Percentiles rank a stretch among this genome's conserved stretches.
Evolutionary conservation across 768 basidiomycete species (phyloP).

Genomic region (Kwoniella dendrophila): DNA sequence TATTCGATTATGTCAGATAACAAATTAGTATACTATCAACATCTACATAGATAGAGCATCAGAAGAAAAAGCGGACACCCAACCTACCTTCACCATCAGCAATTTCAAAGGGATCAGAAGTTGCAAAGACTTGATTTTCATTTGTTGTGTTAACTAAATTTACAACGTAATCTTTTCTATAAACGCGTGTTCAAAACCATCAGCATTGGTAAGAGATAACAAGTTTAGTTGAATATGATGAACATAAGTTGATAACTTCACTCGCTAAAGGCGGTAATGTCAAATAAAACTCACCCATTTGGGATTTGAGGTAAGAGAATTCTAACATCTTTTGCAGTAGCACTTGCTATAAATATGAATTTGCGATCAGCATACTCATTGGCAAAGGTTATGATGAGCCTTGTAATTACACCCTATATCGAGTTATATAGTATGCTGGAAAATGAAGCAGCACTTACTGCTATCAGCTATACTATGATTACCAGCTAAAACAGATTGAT

Average conservation of each 20-base stretch:
- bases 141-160: slow-evolving; percentile 45
- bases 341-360: slow-evolving; percentile 32
- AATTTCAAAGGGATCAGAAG: slow-evolving; percentile 38
- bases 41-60: not conserved
- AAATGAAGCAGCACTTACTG: slow-evolving; percentile 32
- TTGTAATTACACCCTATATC: too few species aligned
- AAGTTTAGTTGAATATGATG: too few species aligned
- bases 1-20: too few species aligned
- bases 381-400: not conserved
- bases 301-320: slow-evolving; percentile 38
- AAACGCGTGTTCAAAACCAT: not conserved
- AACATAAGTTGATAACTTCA: too few species aligned
- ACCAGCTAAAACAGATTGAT: slow-evolving; percentile 29
- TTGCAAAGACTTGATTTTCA: slow-evolving; percentile 39
- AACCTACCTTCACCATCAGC: slow-evolving; percentile 38
- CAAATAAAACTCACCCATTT: slow-evolving; percentile 21
- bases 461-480: slow-evolving; percentile 44
- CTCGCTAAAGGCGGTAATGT: too few species aligned
- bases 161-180: slow-evolving; percentile 39
- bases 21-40: not conserved
- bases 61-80: not conserved
- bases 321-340: slow-evolving; percentile 35
- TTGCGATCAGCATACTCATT: not conserved
- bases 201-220: not conserved
- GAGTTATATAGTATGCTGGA: too few species aligned